A percentile compares a stretch with the other conserved stretches of the same genome.
These are phyloP conservation scores for Tolypocladium tundrense DNA, from an alignment of 2,329 filamentous ascomycete genomes.

Conservation along the genomic window DNA sequence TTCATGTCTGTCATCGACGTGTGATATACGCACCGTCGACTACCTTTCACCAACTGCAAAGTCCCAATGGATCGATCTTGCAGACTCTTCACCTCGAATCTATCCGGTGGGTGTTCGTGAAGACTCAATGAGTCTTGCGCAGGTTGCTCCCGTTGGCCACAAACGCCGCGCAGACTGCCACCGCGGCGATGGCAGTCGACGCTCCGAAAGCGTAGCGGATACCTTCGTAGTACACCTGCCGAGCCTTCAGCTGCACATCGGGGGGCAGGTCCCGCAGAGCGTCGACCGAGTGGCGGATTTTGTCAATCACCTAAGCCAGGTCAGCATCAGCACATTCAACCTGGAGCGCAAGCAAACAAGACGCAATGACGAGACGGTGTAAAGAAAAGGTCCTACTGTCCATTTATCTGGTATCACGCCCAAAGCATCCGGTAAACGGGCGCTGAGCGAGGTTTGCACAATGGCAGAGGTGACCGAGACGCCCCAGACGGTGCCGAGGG, in stretches of 20 bases:
- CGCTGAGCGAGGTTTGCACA: constrained; percentile 49
- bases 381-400: constrained; percentile 34
- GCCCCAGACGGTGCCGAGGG: constrained; percentile 53
- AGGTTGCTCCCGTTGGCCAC: constrained; percentile 18
- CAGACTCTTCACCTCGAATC: no score
- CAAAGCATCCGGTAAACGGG: constrained; percentile 41
- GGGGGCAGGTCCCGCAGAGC: constrained; percentile 43
- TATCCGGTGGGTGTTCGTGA: background rate
- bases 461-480: constrained; percentile 53
- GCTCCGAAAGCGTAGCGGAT: constrained; percentile 45
- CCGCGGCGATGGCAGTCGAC: constrained; percentile 38
- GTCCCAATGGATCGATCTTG: no score
- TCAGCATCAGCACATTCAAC: constrained; percentile 4
- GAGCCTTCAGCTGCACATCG: constrained; percentile 44
- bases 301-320: constrained; percentile 42
- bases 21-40: no score
- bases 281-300: constrained; percentile 51
- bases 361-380: background rate
- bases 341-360: background rate
- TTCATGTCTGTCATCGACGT: no score
- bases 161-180: constrained; percentile 28
- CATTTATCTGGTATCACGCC: constrained; percentile 46
- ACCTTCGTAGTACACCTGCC: constrained; percentile 50
- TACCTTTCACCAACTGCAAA: no score
- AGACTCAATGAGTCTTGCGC: constrained; percentile 16